These are phyloP conservation scores for Apostasia ramifera DNA, from an alignment of 106 monocot genomes.

Conservation along the genomic window DNA sequence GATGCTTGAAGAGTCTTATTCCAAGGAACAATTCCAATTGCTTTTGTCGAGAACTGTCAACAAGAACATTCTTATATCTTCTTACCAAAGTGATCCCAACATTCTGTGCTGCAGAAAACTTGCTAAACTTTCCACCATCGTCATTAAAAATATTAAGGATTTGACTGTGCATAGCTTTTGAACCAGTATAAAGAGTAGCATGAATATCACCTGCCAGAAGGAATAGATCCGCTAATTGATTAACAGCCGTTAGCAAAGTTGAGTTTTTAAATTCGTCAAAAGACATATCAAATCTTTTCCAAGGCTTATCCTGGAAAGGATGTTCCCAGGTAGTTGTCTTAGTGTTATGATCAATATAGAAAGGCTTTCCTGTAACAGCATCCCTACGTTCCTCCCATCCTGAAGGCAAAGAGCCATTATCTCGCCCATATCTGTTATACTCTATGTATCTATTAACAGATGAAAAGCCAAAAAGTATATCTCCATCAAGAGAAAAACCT, in stretches of 20 bases:
- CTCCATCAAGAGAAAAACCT: conserved; percentile 70
- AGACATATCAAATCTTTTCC: conserved; percentile 98
- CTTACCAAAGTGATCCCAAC: conserved; percentile 83
- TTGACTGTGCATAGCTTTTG: conserved; percentile 99
- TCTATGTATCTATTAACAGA: conserved; percentile 43
- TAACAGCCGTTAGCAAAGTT: conserved; percentile 63
- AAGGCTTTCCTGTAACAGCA: conserved; percentile 84
- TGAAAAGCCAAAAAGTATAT: conserved; percentile 46
- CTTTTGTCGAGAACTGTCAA: conserved; percentile 91
- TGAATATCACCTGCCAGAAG: conserved; percentile 97
- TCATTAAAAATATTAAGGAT: conserved; percentile 96
- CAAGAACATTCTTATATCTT: conserved; percentile 69
- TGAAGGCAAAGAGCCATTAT: conserved; percentile 62
- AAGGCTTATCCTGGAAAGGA: conserved; percentile 75
- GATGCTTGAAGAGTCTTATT: conserved; percentile 90
- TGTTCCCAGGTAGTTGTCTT: conserved; percentile 93
- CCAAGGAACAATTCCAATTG: conserved; percentile 99
- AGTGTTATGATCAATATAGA: conserved; percentile 89
- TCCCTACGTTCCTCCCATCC: conserved; percentile 95
- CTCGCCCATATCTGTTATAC: conserved; percentile 28
- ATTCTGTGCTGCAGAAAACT: conserved; percentile 90
- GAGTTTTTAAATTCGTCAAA: conserved; percentile 91
- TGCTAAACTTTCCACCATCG: conserved; percentile 81
- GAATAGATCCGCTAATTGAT: conserved; percentile 87
- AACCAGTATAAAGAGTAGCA: conserved; percentile 97